Evolutionary conservation across 805 yeast species (phyloP), one percentile per base, ranked within the genome.

Genomic region (Starmerella scarabaei): DNA sequence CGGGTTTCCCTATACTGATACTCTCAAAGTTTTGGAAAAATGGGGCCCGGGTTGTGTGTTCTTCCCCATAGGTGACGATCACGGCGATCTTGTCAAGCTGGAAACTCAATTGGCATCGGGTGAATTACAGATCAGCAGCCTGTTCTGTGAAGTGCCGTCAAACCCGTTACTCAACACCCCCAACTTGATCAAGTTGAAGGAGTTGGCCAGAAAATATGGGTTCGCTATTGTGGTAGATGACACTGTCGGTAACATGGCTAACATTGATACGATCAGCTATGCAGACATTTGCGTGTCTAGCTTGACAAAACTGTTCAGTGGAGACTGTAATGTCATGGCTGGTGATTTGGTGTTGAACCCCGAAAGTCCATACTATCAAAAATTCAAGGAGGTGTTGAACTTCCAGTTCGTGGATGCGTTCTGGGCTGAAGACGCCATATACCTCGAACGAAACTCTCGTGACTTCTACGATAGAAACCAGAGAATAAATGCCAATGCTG

Each of bases 1-100:
- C 60, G 99, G 99, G 1, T 85, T 86, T 62, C 95, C 97, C 5
- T 91, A 88, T 59, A 91, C 83, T 21, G 97, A 91, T 58, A 86
- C 97, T 0, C 67, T 84, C 41, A 83, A 82, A 51, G 76, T 91
- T 43, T 66, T 91, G 52, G 70, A 71, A 53, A 88, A 86, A 58
- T 91, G 85, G 68, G 96, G 97, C 14, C 81, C 86, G 3, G 96
- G 96, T 28, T 81, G 80, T 30, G 76, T 76, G 50, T 88, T 85
- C 58, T 75, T 77, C 48, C 95, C 95, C 3, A 64, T 73, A 49
- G 95, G 94, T 17, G 44, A 38, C 23, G 93, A 83, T 53, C 78
- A 75, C 42, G 68, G 65, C 19, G 68, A 65, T 9, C 59, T 85
- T 36, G 73, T 67, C 38, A 76, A 76, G 37, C 60, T 91, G 30